Percentiles rank a stretch among this genome's conserved stretches.
phyloP scores from a whole-genome alignment of 176 grass and related monocot genomes.

The Thinopyrum elongatum region DNA sequence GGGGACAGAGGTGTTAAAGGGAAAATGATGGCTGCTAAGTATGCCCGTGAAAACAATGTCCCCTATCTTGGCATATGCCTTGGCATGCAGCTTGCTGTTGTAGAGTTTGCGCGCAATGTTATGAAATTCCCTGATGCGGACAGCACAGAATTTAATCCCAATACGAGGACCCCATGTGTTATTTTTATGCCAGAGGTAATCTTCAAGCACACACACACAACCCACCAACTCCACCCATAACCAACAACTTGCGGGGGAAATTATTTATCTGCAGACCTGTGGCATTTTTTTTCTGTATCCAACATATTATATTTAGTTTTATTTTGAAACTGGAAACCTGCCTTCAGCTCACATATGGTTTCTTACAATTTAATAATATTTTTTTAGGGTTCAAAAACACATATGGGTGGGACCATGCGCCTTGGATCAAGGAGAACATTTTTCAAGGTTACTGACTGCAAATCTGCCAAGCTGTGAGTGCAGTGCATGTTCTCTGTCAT shows the following conservation, averaged over 20 bases:
- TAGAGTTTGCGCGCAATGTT: slow-evolving; percentile 71
- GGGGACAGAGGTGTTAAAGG: slow-evolving; percentile 83
- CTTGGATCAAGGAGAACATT: slow-evolving; percentile 76
- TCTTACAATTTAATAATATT: not conserved
- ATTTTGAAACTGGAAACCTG: not conserved
- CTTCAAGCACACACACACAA: not conserved
- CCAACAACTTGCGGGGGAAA: not conserved
- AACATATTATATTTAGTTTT: not conserved
- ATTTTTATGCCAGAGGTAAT: slow-evolving; percentile 55
- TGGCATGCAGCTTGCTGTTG: slow-evolving; percentile 83
- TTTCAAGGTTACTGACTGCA: slow-evolving; percentile 61
- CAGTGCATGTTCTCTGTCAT: not conserved
- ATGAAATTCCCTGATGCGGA: slow-evolving; percentile 44
- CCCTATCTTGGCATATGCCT: slow-evolving; percentile 89
- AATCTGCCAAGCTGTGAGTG: slow-evolving; percentile 75
- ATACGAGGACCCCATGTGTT: slow-evolving; percentile 13
- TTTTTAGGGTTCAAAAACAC: slow-evolving; percentile 73
- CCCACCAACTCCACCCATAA: not conserved
- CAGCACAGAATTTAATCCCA: slow-evolving; percentile 1
- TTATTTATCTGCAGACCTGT: not conserved
- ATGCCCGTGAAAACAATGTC: slow-evolving; percentile 72
- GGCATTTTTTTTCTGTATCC: not conserved
- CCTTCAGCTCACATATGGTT: not conserved
- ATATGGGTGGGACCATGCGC: slow-evolving; percentile 81
- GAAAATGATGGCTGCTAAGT: slow-evolving; percentile 78